These are phyloP conservation scores for Candida labiduridarum DNA, from an alignment of 1,139 yeast genomes.

Conservation along the genomic window DNA sequence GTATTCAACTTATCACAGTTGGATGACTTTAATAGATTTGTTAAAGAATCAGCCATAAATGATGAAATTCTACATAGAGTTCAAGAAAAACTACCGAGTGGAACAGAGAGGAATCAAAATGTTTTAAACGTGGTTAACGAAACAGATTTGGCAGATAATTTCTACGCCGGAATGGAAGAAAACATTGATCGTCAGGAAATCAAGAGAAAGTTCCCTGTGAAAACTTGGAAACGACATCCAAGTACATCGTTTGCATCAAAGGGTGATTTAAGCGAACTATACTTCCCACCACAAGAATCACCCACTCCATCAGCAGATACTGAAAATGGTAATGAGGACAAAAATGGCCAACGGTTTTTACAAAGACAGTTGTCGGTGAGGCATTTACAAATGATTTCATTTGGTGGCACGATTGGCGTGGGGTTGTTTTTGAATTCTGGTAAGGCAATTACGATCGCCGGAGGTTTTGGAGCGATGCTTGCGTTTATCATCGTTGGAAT, in stretches of 20 bases:
- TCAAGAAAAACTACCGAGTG: constrained; percentile 13
- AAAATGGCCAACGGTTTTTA: constrained; percentile 16
- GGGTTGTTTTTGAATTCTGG: constrained; percentile 80
- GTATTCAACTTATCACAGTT: constrained; percentile 37
- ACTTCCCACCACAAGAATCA: constrained; percentile 11
- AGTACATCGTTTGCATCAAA: constrained; percentile 9
- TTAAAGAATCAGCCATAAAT: constrained; percentile 40
- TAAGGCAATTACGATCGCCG: constrained; percentile 73
- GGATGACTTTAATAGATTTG: constrained; percentile 40
- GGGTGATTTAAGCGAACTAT: constrained; percentile 14
- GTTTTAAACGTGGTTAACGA: constrained; percentile 33
- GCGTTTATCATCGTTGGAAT: constrained; percentile 72
- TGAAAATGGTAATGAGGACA: constrained; percentile 1
- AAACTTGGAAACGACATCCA: constrained; percentile 15
- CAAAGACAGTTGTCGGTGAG: constrained; percentile 66
- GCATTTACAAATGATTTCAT: constrained; percentile 78
- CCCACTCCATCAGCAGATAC: constrained; percentile 13
- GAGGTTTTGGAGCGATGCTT: constrained; percentile 77
- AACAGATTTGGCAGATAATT: constrained; percentile 32
- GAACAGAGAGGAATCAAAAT: constrained; percentile 11
- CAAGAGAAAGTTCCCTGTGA: neutral
- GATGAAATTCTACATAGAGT: constrained; percentile 31
- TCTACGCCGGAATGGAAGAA: constrained; percentile 25
- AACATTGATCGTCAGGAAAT: constrained; percentile 11
- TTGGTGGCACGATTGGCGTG: constrained; percentile 86